These are phyloP conservation scores for Colletotrichum eremochloae DNA, from an alignment of 2,329 filamentous ascomycete genomes.

Conservation along the genomic window DNA sequence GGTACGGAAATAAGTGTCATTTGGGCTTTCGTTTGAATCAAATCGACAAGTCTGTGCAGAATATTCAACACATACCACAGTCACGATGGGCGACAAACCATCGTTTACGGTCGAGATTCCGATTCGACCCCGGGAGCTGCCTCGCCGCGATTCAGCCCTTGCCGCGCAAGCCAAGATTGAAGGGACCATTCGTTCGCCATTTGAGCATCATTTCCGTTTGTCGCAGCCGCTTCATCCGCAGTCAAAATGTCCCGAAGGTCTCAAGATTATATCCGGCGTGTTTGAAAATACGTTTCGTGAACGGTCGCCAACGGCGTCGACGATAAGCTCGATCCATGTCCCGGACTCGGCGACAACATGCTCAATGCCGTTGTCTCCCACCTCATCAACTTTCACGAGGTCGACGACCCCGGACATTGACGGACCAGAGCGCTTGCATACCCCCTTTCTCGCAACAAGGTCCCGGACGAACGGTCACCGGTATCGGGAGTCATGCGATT, in stretches of 20 bases:
- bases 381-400: conserved; percentile 42
- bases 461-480: conserved; percentile 31
- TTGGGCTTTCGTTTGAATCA: conserved; percentile 9
- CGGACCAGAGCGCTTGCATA: conserved; percentile 33
- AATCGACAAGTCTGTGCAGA: conserved; percentile 1
- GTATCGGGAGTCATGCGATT: conserved; percentile 48
- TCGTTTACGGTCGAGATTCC: conserved; percentile 37
- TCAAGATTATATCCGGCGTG: conserved; percentile 38
- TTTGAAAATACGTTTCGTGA: conserved; percentile 34
- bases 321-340: conserved; percentile 53
- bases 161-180: conserved; percentile 27
- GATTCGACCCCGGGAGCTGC: conserved; percentile 39
- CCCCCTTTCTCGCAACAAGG: conserved; percentile 29
- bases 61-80: neutral
- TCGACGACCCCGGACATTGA: conserved; percentile 42
- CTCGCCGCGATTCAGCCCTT: conserved; percentile 34
- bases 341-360: conserved; percentile 56
- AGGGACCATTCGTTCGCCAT: conserved; percentile 23
- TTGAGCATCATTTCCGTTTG: conserved; percentile 32
- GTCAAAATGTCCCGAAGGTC: conserved; percentile 37
- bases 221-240: conserved; percentile 27
- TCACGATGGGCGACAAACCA: conserved; percentile 23
- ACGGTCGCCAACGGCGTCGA: conserved; percentile 54
- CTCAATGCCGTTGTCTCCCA: conserved; percentile 47
- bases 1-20: conserved; percentile 18